phyloP scores from a whole-genome alignment of 768 basidiomycete genomes.

The Boletus sensibilis region DNA sequence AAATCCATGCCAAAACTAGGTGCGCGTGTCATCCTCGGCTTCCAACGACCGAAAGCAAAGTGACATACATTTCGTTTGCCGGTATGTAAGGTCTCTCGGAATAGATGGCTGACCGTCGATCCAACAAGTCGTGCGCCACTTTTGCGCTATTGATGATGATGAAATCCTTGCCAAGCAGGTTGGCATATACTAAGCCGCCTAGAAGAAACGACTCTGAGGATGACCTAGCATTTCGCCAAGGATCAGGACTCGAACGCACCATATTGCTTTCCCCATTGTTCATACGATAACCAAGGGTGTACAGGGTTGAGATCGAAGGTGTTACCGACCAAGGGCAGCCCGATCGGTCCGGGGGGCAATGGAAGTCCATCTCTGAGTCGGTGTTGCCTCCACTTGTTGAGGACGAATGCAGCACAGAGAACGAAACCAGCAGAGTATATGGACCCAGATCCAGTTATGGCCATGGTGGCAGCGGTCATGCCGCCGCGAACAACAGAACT shows the following conservation, averaged over 20 bases:
- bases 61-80: conserved; percentile 20
- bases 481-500: background rate
- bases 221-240: background rate
- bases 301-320: conserved; percentile 17
- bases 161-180: conserved; percentile 29
- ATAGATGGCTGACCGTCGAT: conserved; percentile 27
- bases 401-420: background rate
- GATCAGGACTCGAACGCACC: conserved; percentile 17
- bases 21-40: background rate
- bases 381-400: conserved; percentile 18
- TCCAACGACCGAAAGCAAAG: background rate
- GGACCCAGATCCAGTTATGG: background rate
- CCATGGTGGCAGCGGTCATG: background rate
- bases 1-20: conserved; percentile 34
- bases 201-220: background rate
- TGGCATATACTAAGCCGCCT: conserved; percentile 28
- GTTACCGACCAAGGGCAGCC: conserved; percentile 37
- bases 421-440: conserved; percentile 6
- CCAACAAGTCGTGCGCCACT: conserved; percentile 25
- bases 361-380: conserved; percentile 21
- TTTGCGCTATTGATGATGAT: conserved; percentile 25
- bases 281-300: conserved; percentile 34
- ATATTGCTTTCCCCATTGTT: conserved; percentile 34
- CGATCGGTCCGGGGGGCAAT: conserved; percentile 52
- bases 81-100: conserved; percentile 28